Evolutionary conservation across 1,284 basidiomycete genomes (phyloP), one percentile per base, ranked within the genome.

Genomic region (Cryptococcus depauperatus): DNA sequence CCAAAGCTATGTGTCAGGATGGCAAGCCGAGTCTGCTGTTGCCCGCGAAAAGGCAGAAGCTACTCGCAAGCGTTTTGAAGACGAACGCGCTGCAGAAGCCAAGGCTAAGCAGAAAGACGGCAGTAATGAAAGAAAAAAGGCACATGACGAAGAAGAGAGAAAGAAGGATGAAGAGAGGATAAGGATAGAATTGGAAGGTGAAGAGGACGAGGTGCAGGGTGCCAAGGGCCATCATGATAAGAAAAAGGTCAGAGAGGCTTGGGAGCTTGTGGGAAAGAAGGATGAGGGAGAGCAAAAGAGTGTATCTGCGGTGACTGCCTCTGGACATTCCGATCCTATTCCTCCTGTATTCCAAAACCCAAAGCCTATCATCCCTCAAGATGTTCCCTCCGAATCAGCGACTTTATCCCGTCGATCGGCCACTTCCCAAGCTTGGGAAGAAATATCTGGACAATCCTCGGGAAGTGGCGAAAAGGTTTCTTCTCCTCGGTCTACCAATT

Each of bases 11-110:
- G 72, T 85, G 8, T 73, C 75, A 30, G 69, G 74, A 54, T 91
- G 87, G 87, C 79, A 80, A 32, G 78, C 78, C 22, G 78, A 83
- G 59, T 83, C 81, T 23, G 80, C 83, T 27, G 77, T 80, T 50
- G 82, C 82, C 35, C 80, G 86, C 41, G 74, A 77, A 56, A 85
- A 83, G 63, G 83, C 85, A 7, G 81, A 84, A 68, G 76, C 74
- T 48, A 80, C 82, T 59, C 79, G 85, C n/a, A 75, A 77, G 35
- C 73, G 76, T 47, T 84, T 85, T 79, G 85, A 85, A 61, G 74
- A 58, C 10, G 61, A 68, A 43, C 50, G 46, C 21, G 53, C 52
- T 1, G 55, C 60, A 21, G 54, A 46, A 7, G 51, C 48, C 22
- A 52, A 45, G 35, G 51, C 50, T n/a, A 47, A 37, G 6, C 46